phyloP scores from a whole-genome alignment of 495 filamentous ascomycete genomes.

The Penicillium canescens region DNA sequence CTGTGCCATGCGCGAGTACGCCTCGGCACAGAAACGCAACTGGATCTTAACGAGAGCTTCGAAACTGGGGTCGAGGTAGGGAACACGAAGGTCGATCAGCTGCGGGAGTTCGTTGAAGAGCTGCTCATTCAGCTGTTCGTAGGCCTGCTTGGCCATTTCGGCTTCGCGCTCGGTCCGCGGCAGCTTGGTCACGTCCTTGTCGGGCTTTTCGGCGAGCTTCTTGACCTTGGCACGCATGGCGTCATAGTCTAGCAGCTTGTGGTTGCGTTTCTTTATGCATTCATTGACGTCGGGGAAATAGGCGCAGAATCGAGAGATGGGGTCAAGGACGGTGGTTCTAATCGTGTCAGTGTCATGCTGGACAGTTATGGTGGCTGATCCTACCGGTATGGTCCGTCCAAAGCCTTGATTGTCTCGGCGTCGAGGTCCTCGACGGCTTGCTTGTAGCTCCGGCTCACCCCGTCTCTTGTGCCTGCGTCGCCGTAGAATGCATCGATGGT shows the following conservation, averaged over 20 bases:
- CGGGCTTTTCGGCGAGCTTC: constrained; percentile 94
- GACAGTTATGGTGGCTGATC: not conserved
- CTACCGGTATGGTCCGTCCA: constrained; percentile 95
- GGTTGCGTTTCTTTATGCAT: constrained; percentile 97
- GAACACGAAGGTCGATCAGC: constrained; percentile 93
- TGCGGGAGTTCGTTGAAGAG: constrained; percentile 92
- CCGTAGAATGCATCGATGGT: constrained; percentile 99
- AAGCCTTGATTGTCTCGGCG: constrained; percentile 95
- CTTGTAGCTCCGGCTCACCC: constrained; percentile 94
- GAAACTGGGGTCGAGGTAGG: constrained; percentile 94
- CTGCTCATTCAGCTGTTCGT: constrained; percentile 95
- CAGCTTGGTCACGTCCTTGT: constrained; percentile 95
- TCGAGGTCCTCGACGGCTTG: constrained; percentile 97
- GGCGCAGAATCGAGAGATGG: constrained; percentile 91
- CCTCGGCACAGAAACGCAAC: constrained; percentile 94
- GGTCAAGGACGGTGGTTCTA: constrained; percentile 90
- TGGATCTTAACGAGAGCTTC: constrained; percentile 99
- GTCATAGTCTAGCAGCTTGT: constrained; percentile 98
- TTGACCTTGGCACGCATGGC: constrained; percentile 93
- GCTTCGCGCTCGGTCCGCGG: constrained; percentile 92
- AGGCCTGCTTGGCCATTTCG: constrained; percentile 88
- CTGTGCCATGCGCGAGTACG: constrained; percentile 95
- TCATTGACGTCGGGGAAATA: constrained; percentile 99
- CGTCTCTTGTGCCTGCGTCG: constrained; percentile 90
- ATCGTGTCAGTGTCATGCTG: not conserved